A percentile compares a stretch with the other conserved stretches of the same genome.
These are phyloP conservation scores for Puccinia triticina DNA, from an alignment of 1,284 basidiomycete species.

Conservation along the genomic window DNA sequence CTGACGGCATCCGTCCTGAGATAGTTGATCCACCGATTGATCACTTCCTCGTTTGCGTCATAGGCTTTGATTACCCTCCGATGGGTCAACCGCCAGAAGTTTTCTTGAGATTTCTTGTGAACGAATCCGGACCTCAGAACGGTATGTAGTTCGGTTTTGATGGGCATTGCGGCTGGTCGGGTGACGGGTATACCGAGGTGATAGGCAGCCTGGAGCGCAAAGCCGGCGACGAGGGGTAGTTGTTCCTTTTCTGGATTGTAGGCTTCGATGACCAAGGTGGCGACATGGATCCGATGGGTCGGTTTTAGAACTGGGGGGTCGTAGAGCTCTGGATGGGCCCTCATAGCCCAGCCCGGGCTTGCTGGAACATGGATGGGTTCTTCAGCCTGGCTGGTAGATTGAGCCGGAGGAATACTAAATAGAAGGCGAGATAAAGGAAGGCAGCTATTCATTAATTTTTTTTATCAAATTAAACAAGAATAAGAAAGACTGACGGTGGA, in stretches of 20 bases:
- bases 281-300: slow-evolving; percentile 77
- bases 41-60: slow-evolving; percentile 78
- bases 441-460: not conserved
- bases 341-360: slow-evolving; percentile 32
- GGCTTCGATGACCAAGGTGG: slow-evolving; percentile 79
- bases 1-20: slow-evolving; percentile 68
- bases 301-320: slow-evolving; percentile 54
- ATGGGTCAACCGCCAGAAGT: slow-evolving; percentile 84
- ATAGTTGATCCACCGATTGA: slow-evolving; percentile 82
- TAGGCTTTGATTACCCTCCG: slow-evolving; percentile 85
- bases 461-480: not conserved
- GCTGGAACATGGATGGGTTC: slow-evolving; percentile 22
- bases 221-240: slow-evolving; percentile 80
- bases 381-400: not conserved
- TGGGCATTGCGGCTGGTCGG: slow-evolving; percentile 72
- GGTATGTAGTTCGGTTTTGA: slow-evolving; percentile 79
- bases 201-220: slow-evolving; percentile 79
- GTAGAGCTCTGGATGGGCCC: slow-evolving; percentile 40
- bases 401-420: not conserved
- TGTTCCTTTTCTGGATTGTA: slow-evolving; percentile 67
- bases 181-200: slow-evolving; percentile 81
- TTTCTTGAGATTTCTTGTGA: slow-evolving; percentile 94
- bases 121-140: slow-evolving; percentile 84
- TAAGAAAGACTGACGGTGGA: slow-evolving; percentile 10
- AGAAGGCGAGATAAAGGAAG: not conserved